These are phyloP conservation scores for Peronospora destructor DNA, from an alignment of 352 stramenopile species.

Conservation along the genomic window DNA sequence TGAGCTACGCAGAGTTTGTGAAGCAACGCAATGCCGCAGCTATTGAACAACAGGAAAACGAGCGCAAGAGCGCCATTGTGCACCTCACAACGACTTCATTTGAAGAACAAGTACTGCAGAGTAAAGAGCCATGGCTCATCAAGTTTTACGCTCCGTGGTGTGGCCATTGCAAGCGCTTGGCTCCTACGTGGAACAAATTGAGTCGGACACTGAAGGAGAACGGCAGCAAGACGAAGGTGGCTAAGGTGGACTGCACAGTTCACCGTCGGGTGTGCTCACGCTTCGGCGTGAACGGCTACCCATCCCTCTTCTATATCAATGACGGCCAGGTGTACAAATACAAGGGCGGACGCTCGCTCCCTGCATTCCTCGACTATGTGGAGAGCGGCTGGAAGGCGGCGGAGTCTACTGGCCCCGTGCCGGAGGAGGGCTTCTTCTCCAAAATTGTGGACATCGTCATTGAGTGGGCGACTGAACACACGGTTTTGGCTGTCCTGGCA, in stretches of 20 bases:
- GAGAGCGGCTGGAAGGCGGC: constrained; percentile 49
- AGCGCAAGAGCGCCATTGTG: constrained; percentile 46
- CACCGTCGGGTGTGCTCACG: constrained; percentile 77
- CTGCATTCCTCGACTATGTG: constrained; percentile 60
- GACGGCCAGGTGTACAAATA: constrained; percentile 75
- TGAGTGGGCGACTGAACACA: constrained; percentile 68
- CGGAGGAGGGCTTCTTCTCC: constrained; percentile 55
- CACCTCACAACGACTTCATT: constrained; percentile 45
- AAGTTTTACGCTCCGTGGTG: constrained; percentile 83
- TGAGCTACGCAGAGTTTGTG: constrained; percentile 52
- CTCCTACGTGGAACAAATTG: constrained; percentile 66
- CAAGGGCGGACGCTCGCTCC: constrained; percentile 56
- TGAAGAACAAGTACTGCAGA: constrained; percentile 49
- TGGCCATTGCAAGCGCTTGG: constrained; percentile 72
- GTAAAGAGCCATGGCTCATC: constrained; percentile 65
- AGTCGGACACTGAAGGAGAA: constrained; percentile 61
- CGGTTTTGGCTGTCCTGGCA: constrained; percentile 47
- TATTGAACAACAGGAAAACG: constrained; percentile 48
- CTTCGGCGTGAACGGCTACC: constrained; percentile 76
- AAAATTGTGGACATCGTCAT: constrained; percentile 53
- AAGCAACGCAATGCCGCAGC: constrained; percentile 31
- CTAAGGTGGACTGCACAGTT: constrained; percentile 74
- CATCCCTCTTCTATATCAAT: constrained; percentile 70
- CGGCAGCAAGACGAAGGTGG: constrained; percentile 46
- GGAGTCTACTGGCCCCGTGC: constrained; percentile 47